A percentile compares a stretch with the other conserved stretches of the same genome.
Conservation (phyloP, 352 stramenopile genomes). For the Peronospora farinosa region DNA sequence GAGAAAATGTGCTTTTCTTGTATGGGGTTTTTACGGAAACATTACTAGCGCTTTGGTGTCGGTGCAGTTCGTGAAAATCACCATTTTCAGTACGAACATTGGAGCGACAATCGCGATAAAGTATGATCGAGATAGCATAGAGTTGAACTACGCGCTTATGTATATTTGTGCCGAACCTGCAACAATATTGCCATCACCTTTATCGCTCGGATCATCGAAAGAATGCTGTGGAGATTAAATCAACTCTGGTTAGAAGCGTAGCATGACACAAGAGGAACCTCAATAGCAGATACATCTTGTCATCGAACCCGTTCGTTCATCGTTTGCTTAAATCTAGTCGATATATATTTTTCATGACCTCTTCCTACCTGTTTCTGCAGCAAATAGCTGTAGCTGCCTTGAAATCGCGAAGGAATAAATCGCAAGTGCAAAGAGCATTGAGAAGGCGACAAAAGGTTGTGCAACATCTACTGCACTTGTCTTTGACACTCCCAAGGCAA, state of each 20-base stretch:
- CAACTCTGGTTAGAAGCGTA: not conserved
- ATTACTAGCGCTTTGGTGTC: conserved; percentile 46
- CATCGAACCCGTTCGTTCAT: not conserved
- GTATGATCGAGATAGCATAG: conserved; percentile 47
- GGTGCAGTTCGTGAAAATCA: conserved; percentile 40
- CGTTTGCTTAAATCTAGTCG: not conserved
- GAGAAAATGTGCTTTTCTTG: conserved; percentile 56
- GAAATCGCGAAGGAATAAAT: conserved; percentile 20
- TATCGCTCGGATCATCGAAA: conserved; percentile 54
- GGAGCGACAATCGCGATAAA: conserved; percentile 39
- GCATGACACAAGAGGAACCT: too few species aligned
- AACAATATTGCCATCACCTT: conserved; percentile 65
- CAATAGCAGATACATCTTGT: not conserved
- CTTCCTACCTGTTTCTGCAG: conserved; percentile 10
- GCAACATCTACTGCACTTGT: conserved; percentile 9
- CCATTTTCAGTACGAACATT: conserved; percentile 55
- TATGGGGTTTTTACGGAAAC: conserved; percentile 48
- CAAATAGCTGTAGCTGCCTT: conserved; percentile 18
- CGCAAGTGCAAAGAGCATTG: conserved; percentile 5
- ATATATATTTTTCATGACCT: not conserved
- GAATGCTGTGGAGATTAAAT: conserved; percentile 58
- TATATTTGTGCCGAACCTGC: too few species aligned
- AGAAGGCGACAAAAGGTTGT: conserved; percentile 3
- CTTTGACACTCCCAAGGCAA: conserved; percentile 31
- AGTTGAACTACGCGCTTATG: conserved; percentile 47